Conservation (phyloP, 2,329 filamentous ascomycete genomes). For the Emergomyces orientalis region DNA sequence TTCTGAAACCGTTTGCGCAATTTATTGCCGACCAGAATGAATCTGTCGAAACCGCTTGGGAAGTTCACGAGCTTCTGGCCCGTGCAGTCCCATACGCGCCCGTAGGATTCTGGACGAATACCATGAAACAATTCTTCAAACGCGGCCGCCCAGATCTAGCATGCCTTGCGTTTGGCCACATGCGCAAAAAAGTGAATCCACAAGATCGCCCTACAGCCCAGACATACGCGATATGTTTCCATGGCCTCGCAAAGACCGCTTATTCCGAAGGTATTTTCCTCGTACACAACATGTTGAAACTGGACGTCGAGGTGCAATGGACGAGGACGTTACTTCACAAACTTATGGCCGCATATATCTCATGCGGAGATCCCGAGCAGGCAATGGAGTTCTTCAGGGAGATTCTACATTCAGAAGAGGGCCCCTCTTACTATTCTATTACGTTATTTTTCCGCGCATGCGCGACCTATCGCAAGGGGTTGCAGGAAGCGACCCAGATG, state of each 20-base stretch:
- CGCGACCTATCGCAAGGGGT: conserved; percentile 45
- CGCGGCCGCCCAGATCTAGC: conserved; percentile 76
- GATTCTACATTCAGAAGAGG: conserved; percentile 74
- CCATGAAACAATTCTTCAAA: conserved; percentile 77
- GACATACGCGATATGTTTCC: conserved; percentile 69
- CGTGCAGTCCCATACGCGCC: conserved; percentile 54
- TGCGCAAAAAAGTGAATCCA: conserved; percentile 65
- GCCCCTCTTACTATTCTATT: conserved; percentile 72
- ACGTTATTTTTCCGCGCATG: conserved; percentile 73
- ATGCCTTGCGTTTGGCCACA: conserved; percentile 78
- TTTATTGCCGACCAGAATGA: conserved; percentile 56
- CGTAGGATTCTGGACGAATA: conserved; percentile 53
- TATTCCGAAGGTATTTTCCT: conserved; percentile 59
- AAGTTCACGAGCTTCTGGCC: conserved; percentile 50
- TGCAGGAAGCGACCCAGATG: conserved; percentile 44
- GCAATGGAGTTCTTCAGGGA: conserved; percentile 76
- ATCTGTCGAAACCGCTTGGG: conserved; percentile 52
- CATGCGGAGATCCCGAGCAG: conserved; percentile 54
- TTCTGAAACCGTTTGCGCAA: conserved; percentile 56
- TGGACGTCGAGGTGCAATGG: conserved; percentile 71
- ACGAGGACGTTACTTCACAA: conserved; percentile 71
- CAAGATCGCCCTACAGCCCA: conserved; percentile 58
- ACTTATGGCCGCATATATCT: conserved; percentile 75
- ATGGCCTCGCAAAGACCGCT: conserved; percentile 56
- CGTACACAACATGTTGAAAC: conserved; percentile 88